Evolutionary conservation across 1,284 basidiomycete species (phyloP).

Genomic region (Cutaneotrichosporon cutaneum): DNA sequence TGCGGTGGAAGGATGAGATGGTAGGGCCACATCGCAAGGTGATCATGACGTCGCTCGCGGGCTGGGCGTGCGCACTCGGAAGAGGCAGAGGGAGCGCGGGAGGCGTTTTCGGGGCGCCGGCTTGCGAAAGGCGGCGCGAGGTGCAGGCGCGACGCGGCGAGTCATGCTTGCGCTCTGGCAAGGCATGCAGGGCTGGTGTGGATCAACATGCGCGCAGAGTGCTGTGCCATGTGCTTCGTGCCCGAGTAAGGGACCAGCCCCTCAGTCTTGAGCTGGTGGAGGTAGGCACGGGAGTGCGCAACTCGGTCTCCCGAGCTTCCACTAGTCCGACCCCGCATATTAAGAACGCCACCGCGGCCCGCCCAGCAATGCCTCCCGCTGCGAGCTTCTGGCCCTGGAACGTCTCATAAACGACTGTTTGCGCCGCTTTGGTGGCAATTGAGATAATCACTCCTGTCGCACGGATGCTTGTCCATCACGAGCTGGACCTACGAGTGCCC

Average conservation of each 20-base stretch:
- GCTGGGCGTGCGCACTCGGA: no score
- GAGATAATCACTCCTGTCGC: neutral
- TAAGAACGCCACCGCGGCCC: neutral
- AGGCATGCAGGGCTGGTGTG: neutral
- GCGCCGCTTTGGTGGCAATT: neutral
- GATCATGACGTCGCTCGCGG: slow-evolving; percentile 1
- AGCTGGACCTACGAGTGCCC: no score
- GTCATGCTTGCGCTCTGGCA: neutral
- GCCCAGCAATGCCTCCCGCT: neutral
- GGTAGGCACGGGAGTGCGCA: neutral
- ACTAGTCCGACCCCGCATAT: neutral
- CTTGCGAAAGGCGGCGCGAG: neutral
- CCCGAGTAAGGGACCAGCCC: no score
- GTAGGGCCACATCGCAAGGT: neutral
- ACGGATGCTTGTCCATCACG: neutral
- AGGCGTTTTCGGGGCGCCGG: neutral
- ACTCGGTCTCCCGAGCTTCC: neutral
- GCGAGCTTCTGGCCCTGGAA: slow-evolving; percentile 5
- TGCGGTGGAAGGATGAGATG: no score
- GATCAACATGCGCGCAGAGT: neutral
- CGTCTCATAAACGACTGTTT: neutral
- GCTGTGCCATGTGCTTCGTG: no score
- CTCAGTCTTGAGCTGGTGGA: neutral
- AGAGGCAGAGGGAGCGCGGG: neutral
- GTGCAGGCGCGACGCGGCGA: neutral